phyloP scores from a whole-genome alignment of 192 early-diverging fungal genomes.

The Entomortierella chlamydospora region DNA sequence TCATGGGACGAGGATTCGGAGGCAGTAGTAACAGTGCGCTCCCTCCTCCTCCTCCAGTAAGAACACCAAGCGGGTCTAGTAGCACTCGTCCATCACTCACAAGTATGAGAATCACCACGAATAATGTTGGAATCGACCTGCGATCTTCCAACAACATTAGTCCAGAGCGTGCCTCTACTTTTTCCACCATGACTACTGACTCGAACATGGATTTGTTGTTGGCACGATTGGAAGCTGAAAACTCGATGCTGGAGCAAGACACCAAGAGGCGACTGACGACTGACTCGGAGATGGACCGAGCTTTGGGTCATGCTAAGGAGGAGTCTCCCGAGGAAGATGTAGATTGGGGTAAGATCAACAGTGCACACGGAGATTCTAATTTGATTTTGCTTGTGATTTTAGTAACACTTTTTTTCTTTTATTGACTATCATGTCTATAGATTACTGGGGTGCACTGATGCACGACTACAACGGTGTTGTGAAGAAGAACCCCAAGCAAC shows the following conservation, averaged over 20 bases:
- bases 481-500: conserved; percentile 78
- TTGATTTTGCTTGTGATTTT: background rate
- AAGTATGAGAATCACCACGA: conserved; percentile 27
- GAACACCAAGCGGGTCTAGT: conserved; percentile 33
- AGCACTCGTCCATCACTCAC: conserved; percentile 15
- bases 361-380: too few species aligned
- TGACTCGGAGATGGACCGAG: conserved; percentile 52
- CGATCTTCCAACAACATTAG: conserved; percentile 29
- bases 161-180: conserved; percentile 39
- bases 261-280: conserved; percentile 62
- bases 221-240: conserved; percentile 72
- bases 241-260: conserved; percentile 68
- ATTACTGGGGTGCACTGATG: conserved; percentile 96
- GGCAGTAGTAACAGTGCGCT: background rate
- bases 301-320: conserved; percentile 56
- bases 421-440: conserved; percentile 57
- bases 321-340: conserved; percentile 57
- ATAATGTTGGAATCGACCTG: conserved; percentile 7
- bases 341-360: conserved; percentile 76
- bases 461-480: conserved; percentile 88
- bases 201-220: conserved; percentile 73
- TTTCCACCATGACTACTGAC: conserved; percentile 52
- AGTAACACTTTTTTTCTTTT: background rate
- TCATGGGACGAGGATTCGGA: conserved; percentile 43
- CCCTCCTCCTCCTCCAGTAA: conserved; percentile 7